Evolutionary conservation across 768 basidiomycete genomes (phyloP).

Genomic region (Collybiopsis luxurians): DNA sequence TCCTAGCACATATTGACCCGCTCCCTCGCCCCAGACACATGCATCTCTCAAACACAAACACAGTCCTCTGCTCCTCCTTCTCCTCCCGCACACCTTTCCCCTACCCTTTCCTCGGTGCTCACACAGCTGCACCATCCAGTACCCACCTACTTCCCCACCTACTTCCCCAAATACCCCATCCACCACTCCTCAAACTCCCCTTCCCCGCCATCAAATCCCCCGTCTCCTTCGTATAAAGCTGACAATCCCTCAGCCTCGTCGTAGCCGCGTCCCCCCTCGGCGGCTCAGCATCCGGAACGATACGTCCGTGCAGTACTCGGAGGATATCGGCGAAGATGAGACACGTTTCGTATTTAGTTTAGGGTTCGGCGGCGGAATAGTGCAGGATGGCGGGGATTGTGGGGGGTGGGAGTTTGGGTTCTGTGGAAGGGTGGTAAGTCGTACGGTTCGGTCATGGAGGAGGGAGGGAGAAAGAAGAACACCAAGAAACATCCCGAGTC

Average conservation of each 20-base stretch:
- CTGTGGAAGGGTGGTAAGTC: no score
- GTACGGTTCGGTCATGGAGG: no score
- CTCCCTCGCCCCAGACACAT: no score
- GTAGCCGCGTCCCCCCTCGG: slow-evolving; percentile 66
- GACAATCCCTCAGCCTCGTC: slow-evolving; percentile 76
- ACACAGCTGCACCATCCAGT: no score
- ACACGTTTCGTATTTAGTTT: slow-evolving; percentile 94
- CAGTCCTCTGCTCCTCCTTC: no score
- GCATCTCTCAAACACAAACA: no score
- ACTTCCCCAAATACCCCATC: slow-evolving; percentile 50
- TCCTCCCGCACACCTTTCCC: no score
- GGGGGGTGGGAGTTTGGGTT: not conserved
- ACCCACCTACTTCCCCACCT: no score
- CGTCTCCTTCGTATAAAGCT: slow-evolving; percentile 75
- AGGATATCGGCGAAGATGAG: slow-evolving; percentile 73
- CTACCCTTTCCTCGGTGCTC: no score
- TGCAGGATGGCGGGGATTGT: slow-evolving; percentile 75
- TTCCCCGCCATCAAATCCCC: slow-evolving; percentile 50
- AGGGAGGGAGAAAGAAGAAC: no score
- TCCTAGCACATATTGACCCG: no score
- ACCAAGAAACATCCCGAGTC: no score
- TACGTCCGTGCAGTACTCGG: slow-evolving; percentile 66
- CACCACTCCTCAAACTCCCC: slow-evolving; percentile 86
- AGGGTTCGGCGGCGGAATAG: slow-evolving; percentile 77
- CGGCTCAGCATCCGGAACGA: slow-evolving; percentile 67